These are phyloP conservation scores for Pelargonium cotyledonis DNA, from an alignment of 441 rosid genomes.

Conservation along the genomic window DNA sequence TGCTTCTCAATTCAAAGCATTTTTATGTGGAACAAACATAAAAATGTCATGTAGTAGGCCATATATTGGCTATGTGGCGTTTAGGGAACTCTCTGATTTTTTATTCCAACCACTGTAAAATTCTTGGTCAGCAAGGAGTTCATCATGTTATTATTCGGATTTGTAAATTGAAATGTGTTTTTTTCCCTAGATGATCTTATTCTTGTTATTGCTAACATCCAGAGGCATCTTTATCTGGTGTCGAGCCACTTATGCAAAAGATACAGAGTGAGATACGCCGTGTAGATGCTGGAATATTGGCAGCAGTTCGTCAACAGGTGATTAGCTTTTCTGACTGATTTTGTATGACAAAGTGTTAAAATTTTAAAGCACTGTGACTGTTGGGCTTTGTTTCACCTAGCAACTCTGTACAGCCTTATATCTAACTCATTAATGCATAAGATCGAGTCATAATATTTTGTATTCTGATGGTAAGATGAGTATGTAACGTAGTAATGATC, in stretches of 20 bases:
- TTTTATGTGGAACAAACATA: background rate
- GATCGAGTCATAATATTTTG: background rate
- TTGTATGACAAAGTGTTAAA: background rate
- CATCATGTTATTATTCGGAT: background rate
- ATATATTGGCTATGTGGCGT: no score
- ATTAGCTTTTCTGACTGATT: conserved; percentile 12
- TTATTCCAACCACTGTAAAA: background rate
- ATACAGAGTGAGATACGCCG: conserved; percentile 88
- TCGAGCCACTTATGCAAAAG: conserved; percentile 98
- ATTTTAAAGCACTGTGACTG: background rate
- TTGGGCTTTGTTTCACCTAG: background rate
- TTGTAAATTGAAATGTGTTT: background rate
- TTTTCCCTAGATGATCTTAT: background rate
- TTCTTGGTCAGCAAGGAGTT: conserved; percentile 1
- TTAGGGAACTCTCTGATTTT: no score
- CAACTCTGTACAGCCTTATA: background rate
- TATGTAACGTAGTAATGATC: background rate
- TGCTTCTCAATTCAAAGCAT: background rate
- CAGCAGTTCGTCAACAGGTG: conserved; percentile 99
- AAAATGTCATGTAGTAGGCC: background rate
- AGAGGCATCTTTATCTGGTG: conserved; percentile 97
- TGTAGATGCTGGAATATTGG: conserved; percentile 82
- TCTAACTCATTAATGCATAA: background rate
- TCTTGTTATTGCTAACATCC: conserved; percentile 27
- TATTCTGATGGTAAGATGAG: background rate